Evolutionary conservation across 345 rosid genomes (phyloP).

Genomic region (Cochlearia excelsa): DNA sequence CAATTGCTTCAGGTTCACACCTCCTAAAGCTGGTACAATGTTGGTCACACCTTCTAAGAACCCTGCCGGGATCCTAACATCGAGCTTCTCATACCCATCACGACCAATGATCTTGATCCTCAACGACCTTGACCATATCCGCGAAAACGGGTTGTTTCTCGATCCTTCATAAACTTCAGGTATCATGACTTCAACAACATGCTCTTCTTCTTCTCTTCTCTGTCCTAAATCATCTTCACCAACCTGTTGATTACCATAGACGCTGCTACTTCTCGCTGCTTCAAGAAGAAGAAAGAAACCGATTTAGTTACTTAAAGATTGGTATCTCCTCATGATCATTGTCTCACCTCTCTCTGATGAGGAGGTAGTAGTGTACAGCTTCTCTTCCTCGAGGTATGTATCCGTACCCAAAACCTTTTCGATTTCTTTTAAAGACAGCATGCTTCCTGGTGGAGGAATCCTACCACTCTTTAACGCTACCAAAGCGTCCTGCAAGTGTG

Average conservation of each 20-base stretch:
- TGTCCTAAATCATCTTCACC: conserved; percentile 49
- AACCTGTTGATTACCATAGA: conserved; percentile 46
- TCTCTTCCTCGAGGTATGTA: conserved; percentile 71
- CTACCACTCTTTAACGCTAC: conserved; percentile 82
- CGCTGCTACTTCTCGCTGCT: conserved; percentile 44
- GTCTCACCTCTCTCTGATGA: conserved; percentile 55
- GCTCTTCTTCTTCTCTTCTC: conserved; percentile 42
- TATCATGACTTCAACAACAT: conserved; percentile 75
- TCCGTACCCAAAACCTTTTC: conserved; percentile 74
- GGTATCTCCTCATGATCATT: conserved; percentile 30
- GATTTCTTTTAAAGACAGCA: conserved; percentile 77
- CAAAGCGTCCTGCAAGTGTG: conserved; percentile 57
- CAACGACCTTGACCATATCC: conserved; percentile 79
- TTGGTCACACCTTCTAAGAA: conserved; percentile 73
- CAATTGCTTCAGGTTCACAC: conserved; percentile 75
- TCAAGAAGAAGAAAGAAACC: neutral
- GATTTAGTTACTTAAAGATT: neutral
- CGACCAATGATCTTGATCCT: conserved; percentile 81
- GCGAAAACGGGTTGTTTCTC: conserved; percentile 23
- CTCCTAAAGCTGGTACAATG: conserved; percentile 87
- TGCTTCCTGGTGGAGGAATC: conserved; percentile 89
- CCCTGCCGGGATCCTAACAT: conserved; percentile 72
- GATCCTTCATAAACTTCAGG: neutral
- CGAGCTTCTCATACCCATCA: conserved; percentile 76
- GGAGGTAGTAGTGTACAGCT: conserved; percentile 50